Base-by-base conservation (phyloP, 129 eudicot genomes). In the Smallanthus sonchifolius region DNA sequence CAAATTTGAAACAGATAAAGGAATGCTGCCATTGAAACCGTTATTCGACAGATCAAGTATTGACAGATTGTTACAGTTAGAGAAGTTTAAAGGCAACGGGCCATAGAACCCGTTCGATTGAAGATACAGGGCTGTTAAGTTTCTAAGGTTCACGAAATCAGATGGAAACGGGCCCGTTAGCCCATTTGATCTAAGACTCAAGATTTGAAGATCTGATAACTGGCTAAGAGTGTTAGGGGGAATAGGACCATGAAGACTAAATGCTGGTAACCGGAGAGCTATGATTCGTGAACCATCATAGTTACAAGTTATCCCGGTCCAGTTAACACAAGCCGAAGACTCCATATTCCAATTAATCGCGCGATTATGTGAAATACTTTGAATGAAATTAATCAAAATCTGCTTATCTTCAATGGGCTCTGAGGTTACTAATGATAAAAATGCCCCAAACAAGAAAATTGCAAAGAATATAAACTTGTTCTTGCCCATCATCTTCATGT, bases 241-340 rank as follows among this genome's bases (percentile, higher is more conserved):
- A 37, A 88, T 80, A 5, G 78, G 78, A 77, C 97, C 97, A 1
- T 74, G 88, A 54, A 94, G 77, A 11, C 97, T 92, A 65, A 85
- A 34, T 6, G 82, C 91, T 0, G 97, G 97, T 82, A 94, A 82
- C 14, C 97, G 77, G 56, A 94, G 83, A 1, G 97, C 99, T 39
- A 83, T 83, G 32, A 94, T 71, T 69, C 87, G 83, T 6, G 97
- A 88, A 19, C 80, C 71, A 62, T 88, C 86, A 72, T 83, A 87
- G 71, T 88, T 86, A 78, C 99, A 94, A 32, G 96, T 94, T 36
- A 91, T 88, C 49, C 99, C 97, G 15, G 75, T 83, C 99, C 99
- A 94, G 67, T 63, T 75, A 55, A 39, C 74, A 70, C 99, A 94
- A 70, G 88, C 96, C 14, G 97, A 81, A 70, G 90, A 75, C 3